phyloP scores from a whole-genome alignment of 2,329 filamentous ascomycete species.

The Tolypocladium cylindrosporum region DNA sequence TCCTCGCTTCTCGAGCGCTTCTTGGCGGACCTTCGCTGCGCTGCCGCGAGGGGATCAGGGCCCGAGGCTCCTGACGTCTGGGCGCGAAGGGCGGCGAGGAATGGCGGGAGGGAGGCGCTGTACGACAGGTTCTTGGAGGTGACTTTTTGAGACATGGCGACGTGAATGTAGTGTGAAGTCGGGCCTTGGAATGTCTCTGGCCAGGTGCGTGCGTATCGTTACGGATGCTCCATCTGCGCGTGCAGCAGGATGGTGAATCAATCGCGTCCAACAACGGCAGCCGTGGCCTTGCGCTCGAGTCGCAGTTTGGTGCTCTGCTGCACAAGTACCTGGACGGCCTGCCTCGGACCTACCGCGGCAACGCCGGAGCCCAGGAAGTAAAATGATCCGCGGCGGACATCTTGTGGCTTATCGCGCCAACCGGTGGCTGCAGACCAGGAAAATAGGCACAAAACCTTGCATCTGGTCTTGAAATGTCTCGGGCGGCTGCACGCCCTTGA shows the following conservation, averaged over 20 bases:
- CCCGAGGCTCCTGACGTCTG: conserved; percentile 38
- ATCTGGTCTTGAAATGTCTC: not conserved
- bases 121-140: conserved; percentile 64
- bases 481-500: not conserved
- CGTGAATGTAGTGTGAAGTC: not conserved
- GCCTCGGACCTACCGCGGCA: not conserved
- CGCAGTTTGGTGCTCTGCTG: not conserved
- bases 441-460: not conserved
- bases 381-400: not conserved
- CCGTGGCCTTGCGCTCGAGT: not conserved
- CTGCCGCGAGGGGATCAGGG: conserved; percentile 42
- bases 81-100: conserved; percentile 47
- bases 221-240: not conserved
- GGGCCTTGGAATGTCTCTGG: not conserved
- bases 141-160: conserved; percentile 46
- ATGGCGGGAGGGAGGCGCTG: conserved; percentile 47
- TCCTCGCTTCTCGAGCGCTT: conserved; percentile 55
- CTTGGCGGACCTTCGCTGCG: conserved; percentile 37
- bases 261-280: not conserved
- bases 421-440: not conserved
- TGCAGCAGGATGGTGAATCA: not conserved
- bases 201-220: not conserved
- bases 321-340: not conserved
- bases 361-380: not conserved
- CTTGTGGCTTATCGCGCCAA: not conserved